Evolutionary conservation across 2,329 filamentous ascomycete genomes (phyloP), one percentile per base, ranked within the genome.

Genomic region (Hymenoscyphus fructigenus): DNA sequence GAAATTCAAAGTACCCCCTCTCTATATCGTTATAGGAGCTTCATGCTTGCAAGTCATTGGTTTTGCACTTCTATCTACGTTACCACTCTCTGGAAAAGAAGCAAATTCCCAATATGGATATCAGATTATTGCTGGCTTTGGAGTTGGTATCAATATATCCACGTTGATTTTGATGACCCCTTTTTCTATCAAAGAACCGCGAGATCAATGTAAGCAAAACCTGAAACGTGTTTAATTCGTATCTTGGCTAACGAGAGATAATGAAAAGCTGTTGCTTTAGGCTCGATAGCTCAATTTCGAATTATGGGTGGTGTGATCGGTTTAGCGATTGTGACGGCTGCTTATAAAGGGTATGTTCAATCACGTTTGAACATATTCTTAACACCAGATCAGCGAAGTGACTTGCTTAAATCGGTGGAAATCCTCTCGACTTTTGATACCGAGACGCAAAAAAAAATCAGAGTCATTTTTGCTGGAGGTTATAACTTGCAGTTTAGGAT

Each of bases 401-500:
- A 34, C 12, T 10, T 34, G 2, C 20, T 57, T 1, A 17, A 57
- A 10, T 28, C 20, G 14, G 26, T 32, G 53, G 53, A 5, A 23
- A 57, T 6, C 14, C 6, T 57, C 28, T 32, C 14, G 1, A 26
- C 5, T n/a, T 58, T 58, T 5, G 20, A 20, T 4, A 26, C 26
- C 10, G 32, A 20, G 4, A n/a, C 28, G 3, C 26, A 28, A 28
- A 20, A 59, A 12, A 3, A 9, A 23, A 29, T 44, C 14, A 28
- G 34, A 34, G n/a, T 4, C 5, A 17, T 47, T 17, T 28, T 60
- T 14, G 38, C 34, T 9, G 14, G 23, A 6, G 58, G 58, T 12
- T 60, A 60, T 23, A 60, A 60, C 47, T n/a, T 41, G 5, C 58
- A 60, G 28, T 41, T 60, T 17, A 60, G 10, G 12, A n/a, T 60